A percentile compares a stretch with the other conserved stretches of the same genome.
These are phyloP conservation scores for Petunia axillaris DNA, from an alignment of 257 asterid genomes.

Conservation along the genomic window DNA sequence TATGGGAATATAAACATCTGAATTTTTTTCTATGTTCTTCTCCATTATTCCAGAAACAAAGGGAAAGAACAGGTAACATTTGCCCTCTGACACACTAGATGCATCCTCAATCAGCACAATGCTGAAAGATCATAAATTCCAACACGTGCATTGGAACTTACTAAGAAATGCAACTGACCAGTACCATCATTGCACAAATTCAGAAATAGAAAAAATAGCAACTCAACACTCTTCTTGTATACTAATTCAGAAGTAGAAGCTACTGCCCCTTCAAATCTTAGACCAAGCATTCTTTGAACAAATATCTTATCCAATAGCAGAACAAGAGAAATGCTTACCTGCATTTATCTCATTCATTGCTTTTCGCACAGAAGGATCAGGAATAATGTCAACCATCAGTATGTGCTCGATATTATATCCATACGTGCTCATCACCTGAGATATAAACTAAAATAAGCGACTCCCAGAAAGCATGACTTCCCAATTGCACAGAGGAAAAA, in stretches of 20 bases:
- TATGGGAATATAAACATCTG: not conserved
- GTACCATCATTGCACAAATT: not conserved
- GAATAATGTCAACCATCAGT: conserved; percentile 95
- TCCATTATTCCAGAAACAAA: not conserved
- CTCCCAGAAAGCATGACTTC: not conserved
- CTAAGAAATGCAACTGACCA: not conserved
- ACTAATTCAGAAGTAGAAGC: not conserved
- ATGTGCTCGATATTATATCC: conserved; percentile 96
- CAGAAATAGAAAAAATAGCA: conserved; percentile 8
- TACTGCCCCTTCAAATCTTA: not conserved
- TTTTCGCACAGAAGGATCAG: conserved; percentile 85
- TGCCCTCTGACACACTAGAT: not conserved
- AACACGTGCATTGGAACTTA: not conserved
- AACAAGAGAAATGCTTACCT: conserved; percentile 46
- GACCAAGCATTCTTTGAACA: not conserved
- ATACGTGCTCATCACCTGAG: conserved; percentile 97
- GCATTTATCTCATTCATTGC: conserved; percentile 99
- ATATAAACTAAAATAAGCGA: conserved; percentile 1
- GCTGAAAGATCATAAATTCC: conserved; percentile 8
- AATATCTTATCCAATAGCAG: not conserved
- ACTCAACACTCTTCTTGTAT: not conserved
- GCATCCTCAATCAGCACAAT: not conserved
- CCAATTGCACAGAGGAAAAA: not conserved
- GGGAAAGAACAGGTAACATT: not conserved
- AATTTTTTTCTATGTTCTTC: not conserved